These are phyloP conservation scores for Meripilus lineatus DNA, from an alignment of 1,284 basidiomycete species.

Conservation along the genomic window DNA sequence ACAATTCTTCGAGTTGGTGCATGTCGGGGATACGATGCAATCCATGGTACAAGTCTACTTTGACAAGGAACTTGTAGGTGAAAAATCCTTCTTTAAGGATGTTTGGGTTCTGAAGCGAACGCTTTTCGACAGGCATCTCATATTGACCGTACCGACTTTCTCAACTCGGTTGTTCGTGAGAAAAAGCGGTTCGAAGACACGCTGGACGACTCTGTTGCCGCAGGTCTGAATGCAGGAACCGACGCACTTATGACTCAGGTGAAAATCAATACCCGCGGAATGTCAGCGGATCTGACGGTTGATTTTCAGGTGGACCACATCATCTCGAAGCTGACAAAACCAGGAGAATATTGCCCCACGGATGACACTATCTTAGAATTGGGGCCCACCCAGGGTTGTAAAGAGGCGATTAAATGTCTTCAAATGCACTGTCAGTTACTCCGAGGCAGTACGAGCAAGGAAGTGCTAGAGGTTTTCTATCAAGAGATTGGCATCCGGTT, in stretches of 20 bases:
- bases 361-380: slow-evolving; percentile 74
- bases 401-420: slow-evolving; percentile 81
- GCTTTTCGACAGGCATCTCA: slow-evolving; percentile 56
- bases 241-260: slow-evolving; percentile 96
- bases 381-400: slow-evolving; percentile 83
- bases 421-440: slow-evolving; percentile 88
- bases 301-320: slow-evolving; percentile 85
- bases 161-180: slow-evolving; percentile 90
- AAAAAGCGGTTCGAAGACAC: slow-evolving; percentile 94
- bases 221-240: slow-evolving; percentile 90
- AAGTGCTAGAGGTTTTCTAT: slow-evolving; percentile 96
- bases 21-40: slow-evolving; percentile 96
- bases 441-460: slow-evolving; percentile 91
- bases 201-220: slow-evolving; percentile 90
- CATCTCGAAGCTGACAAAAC: slow-evolving; percentile 77
- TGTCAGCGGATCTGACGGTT: neutral
- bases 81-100: neutral
- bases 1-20: slow-evolving; percentile 97
- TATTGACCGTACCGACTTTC: slow-evolving; percentile 89
- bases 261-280: slow-evolving; percentile 9
- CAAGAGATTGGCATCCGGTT: slow-evolving; percentile 94
- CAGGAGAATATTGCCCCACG: slow-evolving; percentile 87
- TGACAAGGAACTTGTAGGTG: slow-evolving; percentile 83
- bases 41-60: slow-evolving; percentile 98
- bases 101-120: neutral